A percentile compares a stretch with the other conserved stretches of the same genome.
phyloP scores from a whole-genome alignment of 2,329 filamentous ascomycete species.

The Xylariomycetidae sp. region DNA sequence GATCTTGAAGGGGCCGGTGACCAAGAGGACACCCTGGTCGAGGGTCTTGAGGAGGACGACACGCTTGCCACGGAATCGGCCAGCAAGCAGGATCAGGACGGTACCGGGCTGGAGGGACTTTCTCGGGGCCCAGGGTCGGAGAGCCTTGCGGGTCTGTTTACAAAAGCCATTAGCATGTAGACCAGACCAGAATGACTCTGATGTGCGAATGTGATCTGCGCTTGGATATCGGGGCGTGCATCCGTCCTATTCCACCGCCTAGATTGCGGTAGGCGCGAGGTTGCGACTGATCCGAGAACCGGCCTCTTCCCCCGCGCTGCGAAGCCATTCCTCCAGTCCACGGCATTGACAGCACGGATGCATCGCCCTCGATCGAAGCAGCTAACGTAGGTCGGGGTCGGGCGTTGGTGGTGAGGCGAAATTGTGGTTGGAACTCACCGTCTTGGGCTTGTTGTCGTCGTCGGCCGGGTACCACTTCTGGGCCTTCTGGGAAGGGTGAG shows the following conservation, averaged over 20 bases:
- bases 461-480: conserved; percentile 99
- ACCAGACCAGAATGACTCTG: too few relatives aligned
- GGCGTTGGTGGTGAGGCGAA: too few relatives aligned
- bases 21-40: conserved; percentile 94
- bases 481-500: conserved; percentile 82
- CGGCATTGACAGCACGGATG: too few relatives aligned
- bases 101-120: conserved; percentile 87
- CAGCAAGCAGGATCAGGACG: conserved; percentile 97
- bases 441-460: conserved; percentile 82
- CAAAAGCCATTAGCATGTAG: conserved; percentile 21
- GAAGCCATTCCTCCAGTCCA: too few relatives aligned
- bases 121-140: conserved; percentile 82
- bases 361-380: too few relatives aligned
- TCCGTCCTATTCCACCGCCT: too few relatives aligned
- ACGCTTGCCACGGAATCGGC: conserved; percentile 99
- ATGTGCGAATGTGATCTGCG: too few relatives aligned
- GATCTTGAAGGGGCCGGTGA: conserved; percentile 99
- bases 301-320: too few relatives aligned
- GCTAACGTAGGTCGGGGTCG: too few relatives aligned
- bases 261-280: too few relatives aligned
- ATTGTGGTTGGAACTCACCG: conserved; percentile 63
- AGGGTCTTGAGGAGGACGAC: conserved; percentile 98
- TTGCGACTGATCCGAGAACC: too few relatives aligned
- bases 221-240: too few relatives aligned
- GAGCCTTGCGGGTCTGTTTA: conserved; percentile 82